Evolutionary conservation across 2,329 filamentous ascomycete species (phyloP).

Genomic region (Diplodia seriata): DNA sequence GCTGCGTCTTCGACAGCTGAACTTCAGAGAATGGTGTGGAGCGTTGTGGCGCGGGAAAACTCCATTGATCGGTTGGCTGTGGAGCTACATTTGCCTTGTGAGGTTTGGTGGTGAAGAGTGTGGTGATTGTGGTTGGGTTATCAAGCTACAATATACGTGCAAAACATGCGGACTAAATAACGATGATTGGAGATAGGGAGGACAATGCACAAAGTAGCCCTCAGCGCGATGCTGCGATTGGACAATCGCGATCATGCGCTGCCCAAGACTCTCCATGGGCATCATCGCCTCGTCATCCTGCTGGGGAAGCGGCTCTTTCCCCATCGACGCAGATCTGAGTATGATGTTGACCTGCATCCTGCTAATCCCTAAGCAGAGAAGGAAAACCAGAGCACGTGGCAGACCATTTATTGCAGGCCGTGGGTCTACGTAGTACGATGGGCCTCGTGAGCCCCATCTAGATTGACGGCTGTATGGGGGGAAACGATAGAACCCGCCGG

Average conservation of each 20-base stretch:
- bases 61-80: background rate
- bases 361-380: background rate
- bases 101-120: background rate
- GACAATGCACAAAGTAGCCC: too few species aligned
- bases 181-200: background rate
- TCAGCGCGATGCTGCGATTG: background rate
- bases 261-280: background rate
- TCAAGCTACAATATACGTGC: background rate
- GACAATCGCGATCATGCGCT: background rate
- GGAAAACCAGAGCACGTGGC: background rate
- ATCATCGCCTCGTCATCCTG: constrained; percentile 2
- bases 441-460: constrained; percentile 4
- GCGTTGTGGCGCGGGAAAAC: background rate
- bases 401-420: background rate
- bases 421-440: background rate
- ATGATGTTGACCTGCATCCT: background rate
- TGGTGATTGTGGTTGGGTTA: background rate
- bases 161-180: background rate
- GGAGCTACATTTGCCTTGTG: background rate
- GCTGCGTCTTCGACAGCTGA: background rate
- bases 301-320: constrained; percentile 12
- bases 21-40: background rate
- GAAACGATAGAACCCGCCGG: background rate
- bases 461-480: background rate
- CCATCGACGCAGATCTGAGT: background rate